phyloP scores from a whole-genome alignment of 2,329 filamentous ascomycete genomes.

The Piedraia hortae region DNA sequence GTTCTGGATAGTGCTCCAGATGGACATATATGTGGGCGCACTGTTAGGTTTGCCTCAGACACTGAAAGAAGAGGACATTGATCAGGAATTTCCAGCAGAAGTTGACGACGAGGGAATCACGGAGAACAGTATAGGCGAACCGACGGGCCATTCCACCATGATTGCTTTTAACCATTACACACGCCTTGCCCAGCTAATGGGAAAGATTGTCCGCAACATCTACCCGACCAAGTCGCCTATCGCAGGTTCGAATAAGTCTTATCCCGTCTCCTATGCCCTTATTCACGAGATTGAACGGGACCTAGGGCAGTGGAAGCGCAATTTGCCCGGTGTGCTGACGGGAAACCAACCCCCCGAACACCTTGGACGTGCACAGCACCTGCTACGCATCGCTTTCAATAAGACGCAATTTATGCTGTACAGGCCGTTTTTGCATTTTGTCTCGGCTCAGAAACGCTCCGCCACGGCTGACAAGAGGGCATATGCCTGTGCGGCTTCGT shows the following conservation, averaged over 20 bases:
- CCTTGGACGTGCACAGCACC: constrained; percentile 33
- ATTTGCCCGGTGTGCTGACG: constrained; percentile 40
- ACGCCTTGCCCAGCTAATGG: constrained; percentile 26
- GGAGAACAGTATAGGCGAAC: constrained; percentile 23
- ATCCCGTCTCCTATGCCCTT: constrained; percentile 34
- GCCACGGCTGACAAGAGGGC: constrained; percentile 42
- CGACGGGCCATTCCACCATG: constrained; percentile 28
- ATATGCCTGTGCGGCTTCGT: constrained; percentile 45
- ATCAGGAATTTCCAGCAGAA: constrained; percentile 20
- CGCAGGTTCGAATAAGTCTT: constrained; percentile 23
- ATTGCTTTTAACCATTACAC: constrained; percentile 33
- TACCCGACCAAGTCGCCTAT: constrained; percentile 30
- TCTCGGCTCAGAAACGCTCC: constrained; percentile 29
- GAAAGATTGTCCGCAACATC: constrained; percentile 34
- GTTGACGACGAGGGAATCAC: constrained; percentile 25
- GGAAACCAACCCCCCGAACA: constrained; percentile 59
- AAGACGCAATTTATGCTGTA: constrained; percentile 66
- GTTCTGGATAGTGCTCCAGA: constrained; percentile 24
- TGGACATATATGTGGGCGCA: constrained; percentile 25
- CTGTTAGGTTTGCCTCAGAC: constrained; percentile 23
- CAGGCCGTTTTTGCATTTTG: constrained; percentile 59
- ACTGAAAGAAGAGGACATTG: constrained; percentile 22
- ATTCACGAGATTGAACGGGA: constrained; percentile 37
- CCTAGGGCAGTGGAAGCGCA: constrained; percentile 33
- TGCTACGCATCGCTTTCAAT: constrained; percentile 53